Evolutionary conservation across 2,329 filamentous ascomycete species (phyloP).

Genomic region (Neopestalotiopsis sp.): DNA sequence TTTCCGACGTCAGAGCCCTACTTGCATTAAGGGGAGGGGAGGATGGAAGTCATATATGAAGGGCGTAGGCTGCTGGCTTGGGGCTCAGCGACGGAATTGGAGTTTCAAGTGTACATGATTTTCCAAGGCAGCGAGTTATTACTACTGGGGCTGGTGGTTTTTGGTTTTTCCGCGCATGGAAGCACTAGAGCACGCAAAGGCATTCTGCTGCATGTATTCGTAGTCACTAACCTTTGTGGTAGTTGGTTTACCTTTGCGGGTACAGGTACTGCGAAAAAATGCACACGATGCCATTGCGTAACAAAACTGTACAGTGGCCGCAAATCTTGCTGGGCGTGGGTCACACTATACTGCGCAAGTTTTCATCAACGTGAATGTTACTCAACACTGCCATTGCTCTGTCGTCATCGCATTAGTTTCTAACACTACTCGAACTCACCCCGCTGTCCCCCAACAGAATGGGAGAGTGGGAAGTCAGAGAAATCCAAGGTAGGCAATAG

Average conservation of each 20-base stretch:
- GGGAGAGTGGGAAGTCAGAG: background rate
- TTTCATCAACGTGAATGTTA: background rate
- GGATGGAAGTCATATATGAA: conserved; percentile 57
- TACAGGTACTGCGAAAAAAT: background rate
- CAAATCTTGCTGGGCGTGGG: background rate
- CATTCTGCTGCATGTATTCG: conserved; percentile 2
- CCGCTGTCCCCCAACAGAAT: background rate
- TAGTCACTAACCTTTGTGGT: background rate
- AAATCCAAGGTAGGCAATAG: background rate
- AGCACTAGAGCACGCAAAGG: conserved; percentile 14
- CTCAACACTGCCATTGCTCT: background rate
- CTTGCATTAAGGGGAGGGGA: conserved; percentile 89
- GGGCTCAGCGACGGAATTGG: background rate
- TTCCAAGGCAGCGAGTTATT: conserved; percentile 5
- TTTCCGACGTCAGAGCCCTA: conserved; percentile 91
- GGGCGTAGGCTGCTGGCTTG: background rate
- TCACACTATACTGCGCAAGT: background rate
- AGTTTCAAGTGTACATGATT: conserved; percentile 17
- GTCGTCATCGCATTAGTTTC: background rate
- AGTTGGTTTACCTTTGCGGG: background rate
- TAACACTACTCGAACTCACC: background rate
- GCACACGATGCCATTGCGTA: conserved; percentile 3
- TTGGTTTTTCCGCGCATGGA: conserved; percentile 6
- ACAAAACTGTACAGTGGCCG: background rate
- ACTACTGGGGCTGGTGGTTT: background rate